These are phyloP conservation scores for Suillus tomentosus DNA, from an alignment of 768 basidiomycete genomes.

Conservation along the genomic window DNA sequence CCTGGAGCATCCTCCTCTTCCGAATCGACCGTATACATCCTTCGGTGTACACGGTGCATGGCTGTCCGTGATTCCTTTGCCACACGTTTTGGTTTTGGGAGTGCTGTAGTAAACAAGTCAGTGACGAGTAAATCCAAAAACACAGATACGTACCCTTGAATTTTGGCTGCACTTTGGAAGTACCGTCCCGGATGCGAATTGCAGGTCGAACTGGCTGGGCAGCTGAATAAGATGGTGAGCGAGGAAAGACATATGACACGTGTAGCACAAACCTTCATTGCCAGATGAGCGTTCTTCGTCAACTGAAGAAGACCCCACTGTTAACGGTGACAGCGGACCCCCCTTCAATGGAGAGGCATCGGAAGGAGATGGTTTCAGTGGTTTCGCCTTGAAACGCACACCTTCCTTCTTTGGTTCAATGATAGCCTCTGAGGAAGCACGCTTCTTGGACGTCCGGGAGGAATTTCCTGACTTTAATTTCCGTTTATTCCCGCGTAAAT, in stretches of 20 bases:
- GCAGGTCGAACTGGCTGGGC: background rate
- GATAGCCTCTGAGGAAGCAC: background rate
- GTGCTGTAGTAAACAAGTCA: background rate
- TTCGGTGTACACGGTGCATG: background rate
- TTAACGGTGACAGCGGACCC: background rate
- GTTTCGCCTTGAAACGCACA: background rate
- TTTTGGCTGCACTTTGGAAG: background rate
- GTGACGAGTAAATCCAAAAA: background rate
- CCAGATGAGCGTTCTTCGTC: background rate
- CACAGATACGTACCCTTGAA: background rate
- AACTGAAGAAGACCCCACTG: background rate
- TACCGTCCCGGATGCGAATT: background rate
- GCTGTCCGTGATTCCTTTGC: background rate
- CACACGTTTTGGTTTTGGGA: background rate
- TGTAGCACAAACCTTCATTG: background rate
- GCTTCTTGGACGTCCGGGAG: background rate
- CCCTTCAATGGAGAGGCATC: background rate
- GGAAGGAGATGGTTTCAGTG: background rate
- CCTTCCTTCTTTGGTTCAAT: background rate
- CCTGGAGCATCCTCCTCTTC: slow-evolving; percentile 4
- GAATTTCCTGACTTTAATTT: background rate
- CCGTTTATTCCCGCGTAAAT: background rate
- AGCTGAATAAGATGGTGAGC: background rate
- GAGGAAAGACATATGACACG: too few relatives aligned
- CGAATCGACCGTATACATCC: background rate